Evolutionary conservation across 1,284 basidiomycete species (phyloP).

Genomic region (Cutaneotrichosporon sp.): DNA sequence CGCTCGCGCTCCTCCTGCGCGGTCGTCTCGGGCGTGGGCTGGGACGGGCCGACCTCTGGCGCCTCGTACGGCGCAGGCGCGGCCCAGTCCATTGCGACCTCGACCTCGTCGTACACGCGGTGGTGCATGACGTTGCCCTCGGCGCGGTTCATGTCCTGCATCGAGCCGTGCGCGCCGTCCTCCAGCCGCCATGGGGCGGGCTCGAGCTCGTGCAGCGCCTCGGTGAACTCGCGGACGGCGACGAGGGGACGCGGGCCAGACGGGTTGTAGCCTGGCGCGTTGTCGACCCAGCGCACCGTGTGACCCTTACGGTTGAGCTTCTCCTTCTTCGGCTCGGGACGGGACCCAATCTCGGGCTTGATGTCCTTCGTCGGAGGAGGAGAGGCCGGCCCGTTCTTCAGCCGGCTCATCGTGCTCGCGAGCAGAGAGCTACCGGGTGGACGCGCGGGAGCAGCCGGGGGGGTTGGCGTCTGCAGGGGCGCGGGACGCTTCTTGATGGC

Average conservation of each 20-base stretch:
- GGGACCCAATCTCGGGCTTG: conserved; percentile 8
- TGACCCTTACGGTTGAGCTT: conserved; percentile 44
- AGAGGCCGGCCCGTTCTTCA: conserved; percentile 15
- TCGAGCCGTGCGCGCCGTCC: conserved; percentile 31
- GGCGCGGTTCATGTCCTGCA: conserved; percentile 34
- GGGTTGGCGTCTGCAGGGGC: neutral
- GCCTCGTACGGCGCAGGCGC: conserved; percentile 27
- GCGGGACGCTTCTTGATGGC: conserved; percentile 29
- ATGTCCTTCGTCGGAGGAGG: neutral
- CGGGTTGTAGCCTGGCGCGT: conserved; percentile 14
- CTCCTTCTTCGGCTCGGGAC: neutral
- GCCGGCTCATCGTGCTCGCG: conserved; percentile 14
- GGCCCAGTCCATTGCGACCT: conserved; percentile 40
- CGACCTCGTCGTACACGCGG: conserved; percentile 23
- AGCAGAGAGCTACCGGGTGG: conserved; percentile 14
- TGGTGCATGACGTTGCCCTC: conserved; percentile 39
- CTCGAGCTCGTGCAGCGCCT: conserved; percentile 40
- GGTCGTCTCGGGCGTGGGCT: conserved; percentile 25
- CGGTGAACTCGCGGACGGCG: conserved; percentile 32
- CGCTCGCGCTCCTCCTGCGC: conserved; percentile 40
- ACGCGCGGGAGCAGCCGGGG: neutral
- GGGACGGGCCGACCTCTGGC: neutral
- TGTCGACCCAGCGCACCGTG: conserved; percentile 38
- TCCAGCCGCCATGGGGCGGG: conserved; percentile 29
- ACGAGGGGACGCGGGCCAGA: conserved; percentile 29